Base-by-base conservation (phyloP, 345 rosid genomes). In the Corymbia maculata region DNA sequence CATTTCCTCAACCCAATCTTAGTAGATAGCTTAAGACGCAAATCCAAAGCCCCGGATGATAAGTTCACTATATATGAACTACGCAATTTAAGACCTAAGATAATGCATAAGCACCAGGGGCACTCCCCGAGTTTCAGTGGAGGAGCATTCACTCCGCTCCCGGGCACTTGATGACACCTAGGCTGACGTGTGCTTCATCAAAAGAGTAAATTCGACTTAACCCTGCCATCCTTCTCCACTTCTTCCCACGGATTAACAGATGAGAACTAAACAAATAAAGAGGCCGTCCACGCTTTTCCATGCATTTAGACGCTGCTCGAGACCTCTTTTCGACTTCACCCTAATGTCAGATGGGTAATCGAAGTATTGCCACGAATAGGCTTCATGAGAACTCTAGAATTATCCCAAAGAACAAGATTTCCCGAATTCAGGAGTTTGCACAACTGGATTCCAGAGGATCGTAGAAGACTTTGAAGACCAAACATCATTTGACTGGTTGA, bases 361-460 rank as follows among this genome's bases (percentile, higher is more conserved):
- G 32, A 94, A 93, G 59, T 91, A 90, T 55, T 92, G 94, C 94
- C 93, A 94, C 47, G 44, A 19, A n/a, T 22, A 90, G 7, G 47
- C 28, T 75, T 45, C 86, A 80, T 49, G 28, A 51, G 28, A n/a
- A 5, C 17, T 70, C 4, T 3, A 8, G 13, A 75, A 14, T 4
- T 19, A 8, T 91, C 91, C 68, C 61, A 87, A 8, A 92, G 86
- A 11, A 91, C 86, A 6, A 94, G 90, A 79, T 94, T 93, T 28
- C 93, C 93, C 4, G 91, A 87, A 32, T 93, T 91, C 50, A 92
- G 87, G 80, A 93, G 61, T 89, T 89, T 52, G 88, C 42, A 89
- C 87, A 61, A 89, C 75, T 14, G 90, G 91, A 79, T 87, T 89
- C 22, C 19, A 57, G 4, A 88, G 57, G 11, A 7, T 19, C 79